A percentile compares a stretch with the other conserved stretches of the same genome.
These are phyloP conservation scores for Aspergillus cejpii DNA, from an alignment of 2,329 filamentous ascomycete genomes.

Conservation along the genomic window DNA sequence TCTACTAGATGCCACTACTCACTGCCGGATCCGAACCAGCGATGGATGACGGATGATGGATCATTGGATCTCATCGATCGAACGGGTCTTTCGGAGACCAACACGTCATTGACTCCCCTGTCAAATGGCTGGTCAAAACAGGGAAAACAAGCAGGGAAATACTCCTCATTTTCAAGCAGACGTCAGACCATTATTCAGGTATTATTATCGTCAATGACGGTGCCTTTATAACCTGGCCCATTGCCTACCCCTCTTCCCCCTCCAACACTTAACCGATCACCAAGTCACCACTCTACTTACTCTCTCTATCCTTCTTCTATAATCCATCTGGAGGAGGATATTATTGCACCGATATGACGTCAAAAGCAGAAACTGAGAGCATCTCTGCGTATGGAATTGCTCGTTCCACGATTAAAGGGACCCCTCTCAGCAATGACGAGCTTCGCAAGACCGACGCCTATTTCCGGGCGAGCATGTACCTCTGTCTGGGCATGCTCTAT, in stretches of 20 bases:
- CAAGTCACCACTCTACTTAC: too few species aligned
- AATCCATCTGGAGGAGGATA: neutral
- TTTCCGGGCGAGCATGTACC: slow-evolving; percentile 67
- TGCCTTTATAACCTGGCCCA: too few species aligned
- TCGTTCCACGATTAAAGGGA: slow-evolving; percentile 56
- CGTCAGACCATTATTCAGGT: too few species aligned
- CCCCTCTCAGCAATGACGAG: slow-evolving; percentile 59
- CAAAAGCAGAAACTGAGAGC: slow-evolving; percentile 43
- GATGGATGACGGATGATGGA: too few species aligned
- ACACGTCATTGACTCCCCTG: neutral
- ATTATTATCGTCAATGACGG: too few species aligned
- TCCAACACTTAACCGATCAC: too few species aligned
- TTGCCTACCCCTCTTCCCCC: too few species aligned
- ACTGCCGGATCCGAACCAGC: too few species aligned
- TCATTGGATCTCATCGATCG: too few species aligned
- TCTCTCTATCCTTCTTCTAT: too few species aligned
- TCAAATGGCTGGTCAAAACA: neutral
- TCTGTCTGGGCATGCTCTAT: slow-evolving; percentile 75
- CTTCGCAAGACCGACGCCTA: slow-evolving; percentile 63
- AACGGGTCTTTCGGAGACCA: neutral
- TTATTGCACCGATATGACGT: slow-evolving; percentile 11
- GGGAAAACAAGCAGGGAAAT: neutral
- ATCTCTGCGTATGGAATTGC: slow-evolving; percentile 61
- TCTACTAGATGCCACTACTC: too few species aligned
- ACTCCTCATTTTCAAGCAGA: neutral